Base-by-base conservation (phyloP, 345 rosid genomes). In the Aegle marmelos region DNA sequence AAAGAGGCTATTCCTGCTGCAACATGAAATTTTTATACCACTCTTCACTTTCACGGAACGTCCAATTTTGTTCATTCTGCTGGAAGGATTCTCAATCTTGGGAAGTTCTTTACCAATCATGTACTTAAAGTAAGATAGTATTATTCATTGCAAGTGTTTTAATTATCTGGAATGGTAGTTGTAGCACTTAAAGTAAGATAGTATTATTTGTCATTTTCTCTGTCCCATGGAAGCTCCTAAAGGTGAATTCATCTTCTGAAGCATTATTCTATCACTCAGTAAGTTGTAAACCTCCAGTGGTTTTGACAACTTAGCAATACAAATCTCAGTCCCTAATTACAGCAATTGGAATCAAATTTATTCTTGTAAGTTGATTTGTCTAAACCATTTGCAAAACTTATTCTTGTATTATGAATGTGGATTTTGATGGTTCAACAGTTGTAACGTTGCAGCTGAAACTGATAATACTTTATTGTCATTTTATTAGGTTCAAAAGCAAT, bases 401-500 rank as follows among this genome's bases (percentile, higher is more conserved):
- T 66, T 34, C 30, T 19, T 66, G 28, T 5, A 31, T 31, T 30
- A 6, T 63, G 39, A 7, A 19, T 10, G 5, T 41, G 71, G 56
- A 22, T 70, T 50, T 45, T 3, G 22, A 22, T 41, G 58, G 58
- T 61, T 11, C 53, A 61, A 36, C 41, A 27, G 48, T 48, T 27
- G 9, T 30, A 34, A 72, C 2, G 22, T 22, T 58, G 19, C 59
- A 41, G 48, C 30, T 28, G 27, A 54, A 28, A 37, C 50, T 57
- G 36, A 25, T 60, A 36, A 10, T 33, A 21, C 10, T 9, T 53
- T 16, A 7, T 13, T 41, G 68, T 16, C 41, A 14, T 64, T 9
- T 48, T 66, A 34, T 57, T 16, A 34, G 36, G 17, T 48, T 25
- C 60, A 80, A 83, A 63, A 74, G 59, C 24, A 72, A 72, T 71